Evolutionary conservation across 495 filamentous ascomycete genomes (phyloP), one percentile per base, ranked within the genome.

Genomic region (Aspergillus nidulans): DNA sequence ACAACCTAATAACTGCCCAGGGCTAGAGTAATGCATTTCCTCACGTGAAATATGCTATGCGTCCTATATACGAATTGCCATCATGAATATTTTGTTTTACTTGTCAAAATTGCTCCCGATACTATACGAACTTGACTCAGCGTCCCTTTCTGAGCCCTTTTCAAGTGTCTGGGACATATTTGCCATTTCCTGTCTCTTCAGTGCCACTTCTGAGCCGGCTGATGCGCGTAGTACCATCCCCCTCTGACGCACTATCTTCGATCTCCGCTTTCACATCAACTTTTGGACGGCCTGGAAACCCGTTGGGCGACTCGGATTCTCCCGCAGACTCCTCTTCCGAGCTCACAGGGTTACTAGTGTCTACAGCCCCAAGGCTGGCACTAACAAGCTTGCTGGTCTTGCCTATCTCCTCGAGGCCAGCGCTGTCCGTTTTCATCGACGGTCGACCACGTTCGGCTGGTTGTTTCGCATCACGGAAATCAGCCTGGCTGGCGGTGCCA

Each of bases 301-400:
- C 30, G 10, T 5, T 34, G 10, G 30, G 30, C 30, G 8, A 12
- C 16, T 57, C 50, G 4, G 51, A 30, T 28, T 47, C 62, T 18
- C 54, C 53, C 8, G 24, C 15, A 25, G 30, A 16, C 19, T 49
- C 52, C 1, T 61, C 58, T 13, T 64, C 61, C 36, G 59, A 61
- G 41, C 61, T 64, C 24, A 61, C 61, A 3, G 57, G 52, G 32
- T 60, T 65, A 48, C 60, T 68, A 18, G 39, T 50, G 34, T 64
- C 63, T 21, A 50, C 56, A n/a, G 46, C 52, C 10, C 66, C 65
- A n/a, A 66, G 56, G 23, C 70, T 67, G 18, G 64, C 60, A 34
- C 65, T 69, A 9, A 69, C 69, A 12, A 73, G 60, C 41, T 63
- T 69, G 43, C 72, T 75, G 16, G 57, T 66, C 52, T 72, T 72